A percentile compares a stretch with the other conserved stretches of the same genome.
Evolutionary conservation across 129 eudicot genomes (phyloP).

Genomic region (Silybum marianum): DNA sequence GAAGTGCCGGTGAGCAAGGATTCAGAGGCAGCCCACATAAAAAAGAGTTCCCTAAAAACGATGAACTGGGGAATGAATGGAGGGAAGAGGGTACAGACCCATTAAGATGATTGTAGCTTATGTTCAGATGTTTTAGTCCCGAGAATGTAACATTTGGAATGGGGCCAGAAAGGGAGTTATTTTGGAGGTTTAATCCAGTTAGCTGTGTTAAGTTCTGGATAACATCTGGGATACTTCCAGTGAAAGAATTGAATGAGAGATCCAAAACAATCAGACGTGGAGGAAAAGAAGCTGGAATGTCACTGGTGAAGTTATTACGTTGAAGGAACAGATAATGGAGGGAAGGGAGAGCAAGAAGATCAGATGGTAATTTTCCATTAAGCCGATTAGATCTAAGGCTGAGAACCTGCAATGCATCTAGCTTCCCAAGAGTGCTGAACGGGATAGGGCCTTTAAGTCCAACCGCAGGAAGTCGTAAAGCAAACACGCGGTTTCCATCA

Average conservation of each 20-base stretch:
- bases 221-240: slow-evolving; percentile 57
- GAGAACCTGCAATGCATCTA: slow-evolving; percentile 48
- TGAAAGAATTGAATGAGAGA: slow-evolving; percentile 69
- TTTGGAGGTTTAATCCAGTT: slow-evolving; percentile 63
- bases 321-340: slow-evolving; percentile 70
- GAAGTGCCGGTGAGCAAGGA: slow-evolving; percentile 48
- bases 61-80: slow-evolving; percentile 56
- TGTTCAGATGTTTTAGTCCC: slow-evolving; percentile 52
- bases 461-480: slow-evolving; percentile 75
- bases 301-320: slow-evolving; percentile 63
- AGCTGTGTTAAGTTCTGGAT: slow-evolving; percentile 64
- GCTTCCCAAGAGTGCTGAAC: slow-evolving; percentile 61
- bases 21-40: slow-evolving; percentile 71
- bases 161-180: slow-evolving; percentile 68
- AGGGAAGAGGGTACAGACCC: slow-evolving; percentile 74
- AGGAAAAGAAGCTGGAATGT: slow-evolving; percentile 57
- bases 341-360: slow-evolving; percentile 69
- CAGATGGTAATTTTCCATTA: slow-evolving; percentile 65
- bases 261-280: slow-evolving; percentile 55
- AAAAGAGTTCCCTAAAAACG: slow-evolving; percentile 63
- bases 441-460: slow-evolving; percentile 79
- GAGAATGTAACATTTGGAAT: slow-evolving; percentile 57
- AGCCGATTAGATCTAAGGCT: slow-evolving; percentile 83
- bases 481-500: slow-evolving; percentile 50
- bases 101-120: slow-evolving; percentile 66